These are phyloP conservation scores for Geoglossum glabrum DNA, from an alignment of 495 filamentous ascomycete species.

Conservation along the genomic window DNA sequence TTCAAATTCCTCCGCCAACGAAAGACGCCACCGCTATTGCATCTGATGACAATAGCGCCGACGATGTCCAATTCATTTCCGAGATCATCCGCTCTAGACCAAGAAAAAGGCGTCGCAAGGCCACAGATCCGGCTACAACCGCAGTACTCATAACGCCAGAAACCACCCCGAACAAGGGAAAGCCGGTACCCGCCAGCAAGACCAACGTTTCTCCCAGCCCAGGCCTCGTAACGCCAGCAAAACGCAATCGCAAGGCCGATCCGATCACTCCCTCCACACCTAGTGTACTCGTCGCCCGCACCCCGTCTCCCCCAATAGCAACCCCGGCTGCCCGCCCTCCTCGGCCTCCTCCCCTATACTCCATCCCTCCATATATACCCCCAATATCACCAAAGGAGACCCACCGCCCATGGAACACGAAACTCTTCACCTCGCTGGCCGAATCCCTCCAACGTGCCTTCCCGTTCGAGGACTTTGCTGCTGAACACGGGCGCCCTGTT, in stretches of 20 bases:
- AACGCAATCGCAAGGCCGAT: background rate
- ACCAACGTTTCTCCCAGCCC: background rate
- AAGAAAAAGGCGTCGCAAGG: background rate
- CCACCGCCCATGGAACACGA: background rate
- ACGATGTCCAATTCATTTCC: background rate
- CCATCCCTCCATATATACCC: background rate
- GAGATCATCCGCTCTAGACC: background rate
- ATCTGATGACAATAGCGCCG: background rate
- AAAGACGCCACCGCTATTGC: no score
- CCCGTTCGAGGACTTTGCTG: background rate
- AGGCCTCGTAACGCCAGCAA: background rate
- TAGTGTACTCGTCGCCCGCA: background rate
- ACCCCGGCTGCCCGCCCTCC: background rate
- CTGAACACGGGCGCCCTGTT: background rate
- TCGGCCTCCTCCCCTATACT: background rate
- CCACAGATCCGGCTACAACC: background rate
- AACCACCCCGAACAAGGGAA: background rate
- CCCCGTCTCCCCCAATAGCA: background rate
- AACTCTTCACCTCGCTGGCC: background rate
- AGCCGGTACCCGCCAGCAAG: background rate
- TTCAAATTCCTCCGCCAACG: no score
- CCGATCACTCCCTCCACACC: background rate
- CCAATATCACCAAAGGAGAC: background rate
- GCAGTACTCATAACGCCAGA: background rate
- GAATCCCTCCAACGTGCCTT: background rate